These are phyloP conservation scores for Ceratobasidium sp. DNA, from an alignment of 1,284 basidiomycete genomes.

Conservation along the genomic window DNA sequence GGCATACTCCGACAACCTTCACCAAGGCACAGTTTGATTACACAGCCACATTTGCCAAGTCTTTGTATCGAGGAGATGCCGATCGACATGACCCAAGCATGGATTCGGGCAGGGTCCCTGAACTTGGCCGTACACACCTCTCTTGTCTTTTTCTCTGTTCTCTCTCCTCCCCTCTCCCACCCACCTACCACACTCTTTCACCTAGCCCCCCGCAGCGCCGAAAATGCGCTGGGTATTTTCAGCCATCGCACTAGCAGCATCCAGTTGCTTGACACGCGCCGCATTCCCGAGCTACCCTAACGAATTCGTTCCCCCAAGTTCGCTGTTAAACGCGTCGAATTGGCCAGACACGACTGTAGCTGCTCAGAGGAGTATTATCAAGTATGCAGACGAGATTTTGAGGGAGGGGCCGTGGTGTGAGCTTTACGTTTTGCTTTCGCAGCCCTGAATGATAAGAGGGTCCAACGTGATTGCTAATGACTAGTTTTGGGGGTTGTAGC, in stretches of 20 bases:
- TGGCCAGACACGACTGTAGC: conserved; percentile 56
- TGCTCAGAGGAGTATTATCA: conserved; percentile 63
- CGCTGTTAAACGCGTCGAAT: conserved; percentile 60
- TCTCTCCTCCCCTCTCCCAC: not conserved
- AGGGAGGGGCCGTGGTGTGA: conserved; percentile 69
- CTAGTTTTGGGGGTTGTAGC: not conserved
- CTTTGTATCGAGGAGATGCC: not conserved
- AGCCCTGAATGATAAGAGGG: not conserved
- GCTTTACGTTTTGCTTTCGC: conserved; percentile 50
- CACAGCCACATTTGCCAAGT: conserved; percentile 27
- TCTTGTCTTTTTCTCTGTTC: not conserved
- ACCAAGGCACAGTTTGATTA: not conserved
- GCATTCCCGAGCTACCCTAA: conserved; percentile 63
- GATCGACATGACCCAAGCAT: conserved; percentile 19
- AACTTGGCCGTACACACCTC: not conserved
- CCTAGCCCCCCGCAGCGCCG: not conserved
- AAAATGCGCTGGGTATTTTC: conserved; percentile 32
- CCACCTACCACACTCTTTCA: conserved; percentile 8
- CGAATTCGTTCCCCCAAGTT: conserved; percentile 69
- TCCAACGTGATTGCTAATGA: not conserved
- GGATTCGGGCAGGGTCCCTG: conserved; percentile 27
- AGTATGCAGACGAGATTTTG: conserved; percentile 64
- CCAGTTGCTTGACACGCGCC: conserved; percentile 4
- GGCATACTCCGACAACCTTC: not conserved
- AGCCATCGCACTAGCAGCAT: not conserved